Evolutionary conservation across 768 basidiomycete species (phyloP), one percentile per base, ranked within the genome.

Genomic region (Boletus fagicola): DNA sequence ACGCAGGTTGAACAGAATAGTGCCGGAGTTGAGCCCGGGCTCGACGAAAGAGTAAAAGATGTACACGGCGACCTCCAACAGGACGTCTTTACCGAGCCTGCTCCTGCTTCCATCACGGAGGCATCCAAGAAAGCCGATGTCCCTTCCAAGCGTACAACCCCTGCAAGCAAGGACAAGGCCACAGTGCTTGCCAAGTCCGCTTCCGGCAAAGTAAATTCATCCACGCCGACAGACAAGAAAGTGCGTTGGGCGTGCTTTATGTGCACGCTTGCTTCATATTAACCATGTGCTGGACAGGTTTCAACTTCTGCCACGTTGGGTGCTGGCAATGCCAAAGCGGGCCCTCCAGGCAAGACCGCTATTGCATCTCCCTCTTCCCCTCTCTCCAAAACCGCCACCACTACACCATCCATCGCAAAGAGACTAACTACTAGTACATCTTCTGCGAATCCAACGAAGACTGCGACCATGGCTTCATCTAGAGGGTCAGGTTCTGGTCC

Each of bases 301-400:
- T 75, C 85, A 64, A 84, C 75, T 71, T 81, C 85, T 56, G 83
- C 85, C 59, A 86, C 86, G 60, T 85, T 86, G 76, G 82, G 84
- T 61, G 63, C 80, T 68, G 84, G 85, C 60, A 63, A 76, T 55
- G 74, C 81, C 51, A 86, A 81, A 71, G 62, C 71, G 53, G 67
- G 74, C 48, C 74, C 77, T 42, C 57, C 72, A 42, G 59, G 77
- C 51, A 85, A 84, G 70, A 68, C 81, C 46, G 48, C 69, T 54
- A 54, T 70, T 35, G 46, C 70, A 53, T 60, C 73, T 52, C 63
- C 69, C 26, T 65, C 76, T 28, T 67, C 69, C 20, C 60, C 72
- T 61, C 65, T 71, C 57, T 64, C 69, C 55, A 72, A 72, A 56
- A 64, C 72, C 18, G 51, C 65, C 53, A 54, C 28, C 28, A 28